Evolutionary conservation across 1,139 yeast genomes (phyloP), one percentile per base, ranked within the genome.

Genomic region (Yamadazyma spencermartinsiae): DNA sequence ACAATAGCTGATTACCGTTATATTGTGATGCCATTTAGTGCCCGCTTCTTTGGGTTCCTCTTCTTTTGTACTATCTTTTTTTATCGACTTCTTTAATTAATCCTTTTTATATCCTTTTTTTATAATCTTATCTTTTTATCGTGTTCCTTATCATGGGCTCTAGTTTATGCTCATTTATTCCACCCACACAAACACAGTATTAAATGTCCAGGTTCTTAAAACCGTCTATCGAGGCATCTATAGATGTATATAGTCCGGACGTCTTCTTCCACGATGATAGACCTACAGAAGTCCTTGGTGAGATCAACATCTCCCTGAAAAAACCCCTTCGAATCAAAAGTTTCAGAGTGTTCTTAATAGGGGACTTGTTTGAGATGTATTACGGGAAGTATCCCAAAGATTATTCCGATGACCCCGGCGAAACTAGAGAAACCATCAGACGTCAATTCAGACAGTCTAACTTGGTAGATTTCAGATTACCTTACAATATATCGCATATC

Each of bases 301-400:
- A 15, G 14, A 32, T 34, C 5, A 28, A 34, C 15, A 7, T 34
- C 9, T 18, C 10, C 4, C 17, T 34, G 14, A 28, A 18, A 15
- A 34, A 26, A 28, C 33, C 37, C 3, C 19, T 34, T 14, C 14
- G 11, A 5, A 16, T 26, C 9, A 25, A 24, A 11, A 19, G 18
- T n/a, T 18, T 33, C 12, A 11, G 17, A 27, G 17, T 33, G 9
- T 14, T 14, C 10, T 25, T 33, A 17, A 25, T 15, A 18, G 36
- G 36, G 4, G 31, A 33, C n/a, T 23, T 23, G 23, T 23, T 17
- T 23, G 35, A 32, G 29, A 16, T 32, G 29, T 32, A 32, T 20
- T 32, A 32, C 17, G 28, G 21, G 35, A 25, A 26, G 19, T 33
- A 24, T 26, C 31, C 24, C 18, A 14, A 33, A 11, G 31, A 13